Percentiles rank a stretch among this genome's conserved stretches.
Conservation (phyloP, 73 alveolate genomes). For the Effrenium voratum region DNA sequence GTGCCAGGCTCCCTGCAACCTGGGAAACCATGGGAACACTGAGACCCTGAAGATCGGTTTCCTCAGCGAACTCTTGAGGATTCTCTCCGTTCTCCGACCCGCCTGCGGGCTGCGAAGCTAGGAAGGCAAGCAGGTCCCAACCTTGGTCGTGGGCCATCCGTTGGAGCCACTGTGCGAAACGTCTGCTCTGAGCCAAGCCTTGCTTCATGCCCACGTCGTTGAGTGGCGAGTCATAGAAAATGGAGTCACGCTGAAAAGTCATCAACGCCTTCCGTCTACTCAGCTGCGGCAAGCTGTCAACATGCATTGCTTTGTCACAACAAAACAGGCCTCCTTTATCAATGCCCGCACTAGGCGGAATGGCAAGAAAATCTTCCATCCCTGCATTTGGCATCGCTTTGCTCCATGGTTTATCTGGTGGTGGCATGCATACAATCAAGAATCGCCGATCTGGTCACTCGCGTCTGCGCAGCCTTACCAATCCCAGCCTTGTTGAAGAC, state of each 20-base stretch:
- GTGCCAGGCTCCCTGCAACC: conserved; percentile 88
- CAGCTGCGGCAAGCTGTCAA: not conserved
- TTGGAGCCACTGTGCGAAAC: not conserved
- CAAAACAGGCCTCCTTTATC: conserved; percentile 43
- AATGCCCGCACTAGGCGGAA: conserved; percentile 79
- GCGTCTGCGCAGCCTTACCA: not conserved
- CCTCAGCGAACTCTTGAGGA: not conserved
- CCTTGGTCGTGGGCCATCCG: not conserved
- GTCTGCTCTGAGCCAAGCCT: not conserved
- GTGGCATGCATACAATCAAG: not conserved
- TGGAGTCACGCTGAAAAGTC: conserved; percentile 65
- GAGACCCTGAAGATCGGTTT: not conserved
- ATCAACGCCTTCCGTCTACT: conserved; percentile 23
- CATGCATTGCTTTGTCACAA: not conserved
- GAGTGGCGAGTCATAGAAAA: conserved; percentile 82
- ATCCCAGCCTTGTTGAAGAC: conserved; percentile 64
- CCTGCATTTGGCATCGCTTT: conserved; percentile 20
- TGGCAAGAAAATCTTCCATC: conserved; percentile 87
- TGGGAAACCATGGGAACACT: not conserved
- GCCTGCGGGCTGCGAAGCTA: conserved; percentile 90
- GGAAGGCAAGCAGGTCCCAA: conserved; percentile 75
- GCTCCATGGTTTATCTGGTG: not conserved
- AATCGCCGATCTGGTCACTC: not conserved
- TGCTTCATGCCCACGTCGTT: conserved; percentile 76
- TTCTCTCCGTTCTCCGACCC: not conserved